A percentile compares a stretch with the other conserved stretches of the same genome.
These are phyloP conservation scores for Artemisia argyi DNA, from an alignment of 129 eudicot species.

Conservation along the genomic window DNA sequence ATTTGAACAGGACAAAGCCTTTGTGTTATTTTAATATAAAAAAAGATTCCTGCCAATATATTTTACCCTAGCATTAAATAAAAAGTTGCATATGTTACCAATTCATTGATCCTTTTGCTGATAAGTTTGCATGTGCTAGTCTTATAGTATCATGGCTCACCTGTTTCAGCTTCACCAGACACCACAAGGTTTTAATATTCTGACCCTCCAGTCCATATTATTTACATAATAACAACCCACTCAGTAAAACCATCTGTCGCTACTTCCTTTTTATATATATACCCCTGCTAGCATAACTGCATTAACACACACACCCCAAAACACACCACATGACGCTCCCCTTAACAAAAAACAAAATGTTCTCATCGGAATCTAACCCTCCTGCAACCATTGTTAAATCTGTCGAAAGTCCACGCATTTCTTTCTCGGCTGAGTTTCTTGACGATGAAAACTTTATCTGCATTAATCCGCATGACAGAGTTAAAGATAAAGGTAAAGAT, in stretches of 20 bases:
- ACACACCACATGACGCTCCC: conserved; percentile 10
- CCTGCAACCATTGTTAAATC: conserved; percentile 31
- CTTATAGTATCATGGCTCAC: conserved; percentile 49
- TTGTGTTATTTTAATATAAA: not conserved
- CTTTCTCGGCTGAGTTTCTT: conserved; percentile 71
- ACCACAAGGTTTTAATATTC: conserved; percentile 50
- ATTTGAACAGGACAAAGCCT: not conserved
- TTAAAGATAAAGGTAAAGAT: conserved; percentile 26
- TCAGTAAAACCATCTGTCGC: conserved; percentile 25
- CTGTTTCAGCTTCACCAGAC: conserved; percentile 71
- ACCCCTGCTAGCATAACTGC: conserved; percentile 15
- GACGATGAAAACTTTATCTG: conserved; percentile 70
- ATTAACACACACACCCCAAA: conserved; percentile 23
- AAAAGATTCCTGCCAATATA: not conserved
- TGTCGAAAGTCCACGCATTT: conserved; percentile 62
- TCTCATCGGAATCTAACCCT: conserved; percentile 43
- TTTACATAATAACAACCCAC: conserved; percentile 23
- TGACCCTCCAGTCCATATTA: conserved; percentile 30
- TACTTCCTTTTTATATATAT: conserved; percentile 20
- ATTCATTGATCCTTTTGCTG: conserved; percentile 23
- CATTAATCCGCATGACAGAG: conserved; percentile 41
- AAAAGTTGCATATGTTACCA: not conserved
- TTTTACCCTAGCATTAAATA: not conserved
- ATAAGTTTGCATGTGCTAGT: conserved; percentile 62
- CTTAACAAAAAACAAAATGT: conserved; percentile 34